These are phyloP conservation scores for Beauveria sp. DNA, from an alignment of 2,329 filamentous ascomycete genomes.

Conservation along the genomic window DNA sequence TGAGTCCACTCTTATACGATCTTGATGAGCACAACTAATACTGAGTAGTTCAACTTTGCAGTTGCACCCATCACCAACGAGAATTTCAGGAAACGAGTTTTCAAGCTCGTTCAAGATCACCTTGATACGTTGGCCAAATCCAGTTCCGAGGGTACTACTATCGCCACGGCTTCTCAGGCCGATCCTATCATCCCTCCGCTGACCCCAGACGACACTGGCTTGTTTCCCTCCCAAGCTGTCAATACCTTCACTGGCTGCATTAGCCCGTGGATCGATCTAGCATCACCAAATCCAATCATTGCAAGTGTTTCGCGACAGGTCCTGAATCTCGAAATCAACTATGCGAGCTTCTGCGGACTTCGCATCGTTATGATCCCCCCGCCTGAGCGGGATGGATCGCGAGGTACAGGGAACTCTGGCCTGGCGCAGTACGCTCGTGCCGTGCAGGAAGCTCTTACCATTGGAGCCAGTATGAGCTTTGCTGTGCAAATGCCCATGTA, in stretches of 20 bases:
- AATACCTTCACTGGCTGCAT: constrained; percentile 69
- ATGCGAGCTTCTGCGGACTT: constrained; percentile 90
- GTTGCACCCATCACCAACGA: constrained; percentile 71
- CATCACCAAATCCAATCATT: constrained; percentile 73
- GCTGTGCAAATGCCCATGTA: constrained; percentile 80
- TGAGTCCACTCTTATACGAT: constrained; percentile 34
- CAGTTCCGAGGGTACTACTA: constrained; percentile 30
- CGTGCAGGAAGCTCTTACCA: constrained; percentile 68
- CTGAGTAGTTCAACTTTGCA: constrained; percentile 65
- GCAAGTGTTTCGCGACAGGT: constrained; percentile 84
- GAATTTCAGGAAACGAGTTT: constrained; percentile 62
- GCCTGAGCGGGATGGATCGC: constrained; percentile 57
- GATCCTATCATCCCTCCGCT: constrained; percentile 59
- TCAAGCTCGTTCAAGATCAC: constrained; percentile 52
- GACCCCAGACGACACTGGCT: constrained; percentile 68
- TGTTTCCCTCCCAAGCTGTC: constrained; percentile 61
- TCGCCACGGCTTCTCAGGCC: constrained; percentile 37
- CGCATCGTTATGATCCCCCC: constrained; percentile 76
- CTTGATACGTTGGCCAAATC: constrained; percentile 36
- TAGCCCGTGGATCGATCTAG: constrained; percentile 91
- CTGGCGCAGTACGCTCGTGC: constrained; percentile 73
- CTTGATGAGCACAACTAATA: constrained; percentile 13
- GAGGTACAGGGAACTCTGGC: constrained; percentile 40
- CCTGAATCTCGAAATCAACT: constrained; percentile 82
- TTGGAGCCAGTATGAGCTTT: constrained; percentile 70